These are phyloP conservation scores for Diaporthe citri DNA, from an alignment of 2,329 filamentous ascomycete genomes.

Conservation along the genomic window DNA sequence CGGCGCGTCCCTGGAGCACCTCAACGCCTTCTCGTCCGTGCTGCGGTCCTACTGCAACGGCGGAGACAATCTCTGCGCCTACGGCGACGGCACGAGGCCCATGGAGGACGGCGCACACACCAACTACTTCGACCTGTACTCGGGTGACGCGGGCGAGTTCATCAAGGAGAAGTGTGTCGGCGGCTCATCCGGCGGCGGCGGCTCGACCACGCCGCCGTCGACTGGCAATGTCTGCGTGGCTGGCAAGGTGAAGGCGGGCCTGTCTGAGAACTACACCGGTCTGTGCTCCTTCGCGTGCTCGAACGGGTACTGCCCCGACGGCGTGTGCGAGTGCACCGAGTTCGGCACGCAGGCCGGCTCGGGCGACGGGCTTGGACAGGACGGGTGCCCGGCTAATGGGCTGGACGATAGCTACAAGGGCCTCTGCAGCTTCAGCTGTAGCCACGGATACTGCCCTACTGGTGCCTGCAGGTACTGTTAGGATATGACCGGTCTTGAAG, in stretches of 20 bases:
- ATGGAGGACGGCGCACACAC: constrained; percentile 2
- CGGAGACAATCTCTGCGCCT: constrained; percentile 17
- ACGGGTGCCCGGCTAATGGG: constrained; percentile 22
- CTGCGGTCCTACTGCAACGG: constrained; percentile 18
- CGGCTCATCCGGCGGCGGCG: constrained; percentile 6
- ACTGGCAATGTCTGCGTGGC: constrained; percentile 12
- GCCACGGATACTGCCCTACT: constrained; percentile 32
- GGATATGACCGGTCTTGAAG: no score
- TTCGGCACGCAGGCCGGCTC: constrained; percentile 7
- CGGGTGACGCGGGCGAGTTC: constrained; percentile 5
- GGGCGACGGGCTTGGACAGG: neutral
- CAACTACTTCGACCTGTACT: constrained; percentile 33
- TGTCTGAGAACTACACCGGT: constrained; percentile 18
- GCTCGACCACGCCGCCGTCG: neutral
- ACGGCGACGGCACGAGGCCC: constrained; percentile 23
- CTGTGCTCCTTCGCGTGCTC: constrained; percentile 26
- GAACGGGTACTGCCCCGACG: constrained; percentile 30
- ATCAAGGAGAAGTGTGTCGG: constrained; percentile 15
- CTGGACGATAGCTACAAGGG: constrained; percentile 29
- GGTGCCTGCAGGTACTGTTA: constrained; percentile 28
- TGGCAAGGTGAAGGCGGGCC: constrained; percentile 15
- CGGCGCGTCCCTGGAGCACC: neutral
- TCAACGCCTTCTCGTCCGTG: constrained; percentile 24
- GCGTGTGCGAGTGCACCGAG: constrained; percentile 24
- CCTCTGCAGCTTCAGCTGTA: constrained; percentile 30